Evolutionary conservation across 2,329 filamentous ascomycete genomes (phyloP).

Genomic region (Clarireedia monteithiana): DNA sequence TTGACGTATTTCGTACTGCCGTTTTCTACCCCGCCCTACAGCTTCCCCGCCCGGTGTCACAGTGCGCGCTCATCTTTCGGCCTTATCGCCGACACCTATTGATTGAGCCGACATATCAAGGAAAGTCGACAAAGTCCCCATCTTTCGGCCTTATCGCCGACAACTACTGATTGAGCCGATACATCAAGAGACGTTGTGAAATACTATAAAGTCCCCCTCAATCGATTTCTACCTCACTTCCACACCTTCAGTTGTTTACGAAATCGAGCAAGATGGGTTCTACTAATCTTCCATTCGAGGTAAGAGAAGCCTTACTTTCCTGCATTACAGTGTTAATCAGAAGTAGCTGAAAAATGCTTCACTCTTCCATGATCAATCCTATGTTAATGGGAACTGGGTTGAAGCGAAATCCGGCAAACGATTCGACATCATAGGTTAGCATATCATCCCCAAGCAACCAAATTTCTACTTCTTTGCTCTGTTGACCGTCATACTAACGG

Average conservation of each 20-base stretch:
- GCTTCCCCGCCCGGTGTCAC: neutral
- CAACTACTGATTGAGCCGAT: too few species aligned
- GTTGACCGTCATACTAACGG: neutral
- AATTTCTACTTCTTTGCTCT: neutral
- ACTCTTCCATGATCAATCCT: conserved; percentile 45
- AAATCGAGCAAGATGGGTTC: neutral
- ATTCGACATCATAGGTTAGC: conserved; percentile 46
- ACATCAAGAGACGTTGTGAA: too few species aligned
- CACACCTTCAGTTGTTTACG: neutral
- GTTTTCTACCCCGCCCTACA: neutral
- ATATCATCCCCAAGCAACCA: neutral
- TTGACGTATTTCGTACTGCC: neutral
- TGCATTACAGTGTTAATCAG: neutral
- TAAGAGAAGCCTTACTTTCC: neutral
- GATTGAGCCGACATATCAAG: too few species aligned
- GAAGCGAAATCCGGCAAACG: conserved; percentile 48
- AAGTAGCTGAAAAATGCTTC: conserved; percentile 44
- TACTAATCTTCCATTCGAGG: conserved; percentile 16
- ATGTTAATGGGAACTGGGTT: conserved; percentile 47
- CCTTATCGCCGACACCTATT: too few species aligned
- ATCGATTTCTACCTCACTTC: too few species aligned
- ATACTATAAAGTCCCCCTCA: too few species aligned
- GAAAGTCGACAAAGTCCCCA: too few species aligned
- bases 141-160: too few species aligned
- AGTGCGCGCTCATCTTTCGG: too few species aligned